Evolutionary conservation across 768 basidiomycete species (phyloP).

Genomic region (Rhizopogon rudus): DNA sequence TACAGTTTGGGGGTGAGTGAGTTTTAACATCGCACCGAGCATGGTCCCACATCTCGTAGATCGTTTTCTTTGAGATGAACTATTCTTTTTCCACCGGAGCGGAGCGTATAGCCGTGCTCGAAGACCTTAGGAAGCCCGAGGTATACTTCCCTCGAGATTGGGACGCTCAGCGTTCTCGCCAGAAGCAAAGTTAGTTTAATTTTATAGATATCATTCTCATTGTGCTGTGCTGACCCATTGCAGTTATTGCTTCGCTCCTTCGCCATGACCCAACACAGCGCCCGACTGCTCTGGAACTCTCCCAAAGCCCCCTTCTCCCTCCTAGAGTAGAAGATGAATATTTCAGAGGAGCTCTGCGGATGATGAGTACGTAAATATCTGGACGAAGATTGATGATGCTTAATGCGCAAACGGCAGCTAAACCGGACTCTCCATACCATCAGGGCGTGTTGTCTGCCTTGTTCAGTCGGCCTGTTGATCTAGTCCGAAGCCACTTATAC

Average conservation of each 20-base stretch:
- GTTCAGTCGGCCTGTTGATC: conserved; percentile 68
- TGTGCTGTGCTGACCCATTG: not conserved
- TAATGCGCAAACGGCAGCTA: conserved; percentile 32
- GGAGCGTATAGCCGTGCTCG: conserved; percentile 81
- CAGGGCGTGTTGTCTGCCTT: conserved; percentile 73
- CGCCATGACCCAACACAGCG: conserved; percentile 76
- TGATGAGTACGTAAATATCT: conserved; percentile 41
- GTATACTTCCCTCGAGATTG: conserved; percentile 78
- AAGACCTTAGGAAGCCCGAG: conserved; percentile 65
- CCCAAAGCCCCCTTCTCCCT: conserved; percentile 74
- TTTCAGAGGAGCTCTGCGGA: conserved; percentile 70
- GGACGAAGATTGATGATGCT: conserved; percentile 32
- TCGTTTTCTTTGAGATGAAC: conserved; percentile 98
- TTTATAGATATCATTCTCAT: not conserved
- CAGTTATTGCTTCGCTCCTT: conserved; percentile 78
- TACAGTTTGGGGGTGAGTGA: conserved; percentile 82
- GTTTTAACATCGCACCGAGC: not conserved
- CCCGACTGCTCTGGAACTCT: conserved; percentile 79
- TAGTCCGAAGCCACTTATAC: conserved; percentile 66
- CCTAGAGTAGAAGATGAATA: conserved; percentile 78
- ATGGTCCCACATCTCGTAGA: conserved; percentile 35
- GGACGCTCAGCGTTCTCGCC: conserved; percentile 54
- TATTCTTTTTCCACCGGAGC: conserved; percentile 75
- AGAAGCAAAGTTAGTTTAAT: conserved; percentile 61
- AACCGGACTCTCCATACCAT: conserved; percentile 78